Base-by-base conservation (phyloP, 2,329 filamentous ascomycete genomes). In the Acarospora socialis region DNA sequence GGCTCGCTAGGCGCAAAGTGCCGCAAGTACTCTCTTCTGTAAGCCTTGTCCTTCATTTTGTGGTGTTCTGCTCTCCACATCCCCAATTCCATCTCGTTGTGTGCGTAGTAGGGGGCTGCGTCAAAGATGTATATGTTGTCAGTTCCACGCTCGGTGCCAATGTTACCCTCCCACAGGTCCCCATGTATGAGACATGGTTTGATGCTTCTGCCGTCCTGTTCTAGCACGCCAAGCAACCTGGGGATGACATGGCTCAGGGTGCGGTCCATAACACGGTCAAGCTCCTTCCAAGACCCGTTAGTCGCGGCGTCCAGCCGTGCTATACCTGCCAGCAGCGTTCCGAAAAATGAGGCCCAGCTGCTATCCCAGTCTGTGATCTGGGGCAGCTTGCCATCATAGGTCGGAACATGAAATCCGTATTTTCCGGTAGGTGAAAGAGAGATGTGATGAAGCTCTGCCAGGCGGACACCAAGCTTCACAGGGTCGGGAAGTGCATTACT, bases 121-220 rank as follows among this genome's bases (percentile, higher is more conserved):
- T 21, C 13, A 9, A 24, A 24, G 13, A 28, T 8, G 7, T 49
- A 33, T 6, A 51, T 35, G 1, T 51, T 30, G 1, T 45, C 48
- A 0, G 46, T 58, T 5, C 45, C 32, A 1, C 35, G 32, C 18
- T 51, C 46, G 4, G 48, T 51, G 1, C 52, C 54, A 2, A 46
- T 43, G 33, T 61, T 62, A 2, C 47, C 53, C 26, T 61, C 52
- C 56, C 55, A 61, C 3, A 61, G 42, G 38, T 61, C 55, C 0
- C 54, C 56, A 35, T 59, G 55, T 6, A 59, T 52, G 18, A 59
- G 41, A 13, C 39, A 38, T 1, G 52, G 50, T 26, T 41, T 46
- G 7, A 54, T 23, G 2, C 12, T 23, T 1, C 46, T 29, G 2
- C 48, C 51, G 2, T 50, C 39, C 1, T 28, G 8, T 30, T 49